phyloP scores from a whole-genome alignment of 345 rosid species.

The Pseudoturritis turrita region DNA sequence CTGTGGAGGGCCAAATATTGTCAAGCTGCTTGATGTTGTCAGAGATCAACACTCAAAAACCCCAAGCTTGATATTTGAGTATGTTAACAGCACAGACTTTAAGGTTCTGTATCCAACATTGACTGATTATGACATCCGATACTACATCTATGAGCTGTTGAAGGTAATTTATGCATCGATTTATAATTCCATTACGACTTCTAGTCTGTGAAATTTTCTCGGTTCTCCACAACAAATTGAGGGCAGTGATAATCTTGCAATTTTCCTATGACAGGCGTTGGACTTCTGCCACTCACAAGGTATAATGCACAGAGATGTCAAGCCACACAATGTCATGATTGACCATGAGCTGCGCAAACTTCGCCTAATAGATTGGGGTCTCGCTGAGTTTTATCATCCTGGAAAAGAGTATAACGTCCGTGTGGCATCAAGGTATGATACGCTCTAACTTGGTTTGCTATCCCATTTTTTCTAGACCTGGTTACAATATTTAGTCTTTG shows the following conservation, averaged over 20 bases:
- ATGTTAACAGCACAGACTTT: conserved; percentile 84
- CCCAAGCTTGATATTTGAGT: conserved; percentile 86
- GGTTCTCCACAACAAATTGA: not conserved
- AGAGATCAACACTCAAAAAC: conserved; percentile 88
- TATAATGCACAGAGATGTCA: conserved; percentile 90
- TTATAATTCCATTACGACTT: not conserved
- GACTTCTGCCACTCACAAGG: conserved; percentile 89
- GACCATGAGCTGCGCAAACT: conserved; percentile 88
- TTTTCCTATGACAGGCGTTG: conserved; percentile 43
- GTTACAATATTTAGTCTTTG: not conserved
- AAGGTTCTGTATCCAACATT: conserved; percentile 78
- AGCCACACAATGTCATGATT: conserved; percentile 91
- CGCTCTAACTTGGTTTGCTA: not conserved
- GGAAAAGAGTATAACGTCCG: conserved; percentile 82
- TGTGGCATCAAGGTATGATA: conserved; percentile 74
- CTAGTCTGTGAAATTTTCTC: not conserved
- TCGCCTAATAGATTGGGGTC: conserved; percentile 87
- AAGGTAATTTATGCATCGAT: conserved; percentile 39
- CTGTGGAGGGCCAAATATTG: conserved; percentile 74
- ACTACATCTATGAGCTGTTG: conserved; percentile 80
- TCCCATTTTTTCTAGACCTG: not conserved
- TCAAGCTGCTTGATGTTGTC: conserved; percentile 77
- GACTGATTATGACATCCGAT: conserved; percentile 87
- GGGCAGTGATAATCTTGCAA: not conserved
- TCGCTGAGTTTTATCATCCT: conserved; percentile 89